Conservation (phyloP, 805 yeast genomes). For the Candida nonsorbophila region DNA sequence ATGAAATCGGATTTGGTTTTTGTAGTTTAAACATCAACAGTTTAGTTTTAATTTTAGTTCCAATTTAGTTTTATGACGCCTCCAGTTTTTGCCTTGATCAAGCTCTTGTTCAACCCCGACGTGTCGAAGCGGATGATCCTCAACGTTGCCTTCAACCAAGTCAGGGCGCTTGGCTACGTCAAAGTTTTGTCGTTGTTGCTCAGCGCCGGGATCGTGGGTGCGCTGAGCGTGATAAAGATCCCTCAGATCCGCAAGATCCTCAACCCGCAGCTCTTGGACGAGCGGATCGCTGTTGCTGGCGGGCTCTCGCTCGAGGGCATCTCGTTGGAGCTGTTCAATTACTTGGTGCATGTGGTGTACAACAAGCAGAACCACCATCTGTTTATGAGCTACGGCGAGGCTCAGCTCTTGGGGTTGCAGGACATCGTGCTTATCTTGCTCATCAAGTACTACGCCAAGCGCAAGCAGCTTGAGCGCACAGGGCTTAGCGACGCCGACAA, state of each 20-base stretch:
- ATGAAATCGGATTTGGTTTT: background rate
- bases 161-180: conserved; percentile 28
- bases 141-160: conserved; percentile 30
- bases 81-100: conserved; percentile 22
- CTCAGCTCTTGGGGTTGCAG: conserved; percentile 33
- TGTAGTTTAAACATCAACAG: conserved; percentile 1
- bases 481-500: conserved; percentile 14
- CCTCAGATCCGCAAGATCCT: conserved; percentile 37
- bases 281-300: conserved; percentile 23
- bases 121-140: conserved; percentile 33
- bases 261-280: conserved; percentile 17
- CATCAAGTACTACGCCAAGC: conserved; percentile 26
- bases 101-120: conserved; percentile 33
- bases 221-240: conserved; percentile 31
- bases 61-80: conserved; percentile 13
- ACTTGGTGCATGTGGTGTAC: conserved; percentile 35
- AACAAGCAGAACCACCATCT: conserved; percentile 27
- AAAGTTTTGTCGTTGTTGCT: conserved; percentile 26
- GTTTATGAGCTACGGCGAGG: conserved; percentile 38
- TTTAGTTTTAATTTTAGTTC: background rate
- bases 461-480: conserved; percentile 13
- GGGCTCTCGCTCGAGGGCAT: conserved; percentile 34
- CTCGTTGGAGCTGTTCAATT: conserved; percentile 29
- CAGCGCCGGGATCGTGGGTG: conserved; percentile 31
- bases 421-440: conserved; percentile 30